These are phyloP conservation scores for Capsella rubella DNA, from an alignment of 441 rosid species.

Conservation along the genomic window DNA sequence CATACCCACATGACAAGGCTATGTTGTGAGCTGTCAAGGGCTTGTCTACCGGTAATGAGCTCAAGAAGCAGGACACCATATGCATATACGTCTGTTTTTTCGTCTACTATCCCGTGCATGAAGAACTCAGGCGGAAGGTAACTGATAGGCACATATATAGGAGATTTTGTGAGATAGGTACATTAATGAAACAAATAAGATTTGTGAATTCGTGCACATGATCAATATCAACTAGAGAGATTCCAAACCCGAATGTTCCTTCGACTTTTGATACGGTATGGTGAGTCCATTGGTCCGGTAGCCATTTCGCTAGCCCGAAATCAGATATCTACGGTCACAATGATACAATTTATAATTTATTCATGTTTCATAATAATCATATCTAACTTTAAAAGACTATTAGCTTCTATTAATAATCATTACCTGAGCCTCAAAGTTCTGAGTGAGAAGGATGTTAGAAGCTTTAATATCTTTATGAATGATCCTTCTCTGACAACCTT, in stretches of 20 bases:
- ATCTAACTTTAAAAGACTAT: background rate
- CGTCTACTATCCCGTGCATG: constrained; percentile 93
- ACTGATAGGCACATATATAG: constrained; percentile 46
- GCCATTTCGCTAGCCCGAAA: constrained; percentile 94
- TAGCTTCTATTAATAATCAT: background rate
- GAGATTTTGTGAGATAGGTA: background rate
- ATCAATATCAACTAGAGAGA: constrained; percentile 15
- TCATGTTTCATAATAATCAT: constrained; percentile 10
- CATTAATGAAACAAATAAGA: background rate
- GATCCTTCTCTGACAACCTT: constrained; percentile 90
- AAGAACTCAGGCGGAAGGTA: constrained; percentile 96
- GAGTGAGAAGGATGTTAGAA: constrained; percentile 79
- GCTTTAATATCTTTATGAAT: constrained; percentile 98
- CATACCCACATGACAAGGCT: constrained; percentile 97
- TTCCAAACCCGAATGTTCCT: constrained; percentile 92
- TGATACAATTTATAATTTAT: background rate
- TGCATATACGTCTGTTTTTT: constrained; percentile 92
- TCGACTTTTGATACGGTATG: constrained; percentile 81
- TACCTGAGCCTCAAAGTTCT: constrained; percentile 89
- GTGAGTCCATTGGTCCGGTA: constrained; percentile 94
- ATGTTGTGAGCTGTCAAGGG: constrained; percentile 73
- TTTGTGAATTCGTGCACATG: background rate
- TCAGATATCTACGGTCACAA: constrained; percentile 73
- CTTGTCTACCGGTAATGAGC: constrained; percentile 87
- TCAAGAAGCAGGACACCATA: constrained; percentile 82